Conservation (phyloP, 2,329 filamentous ascomycete genomes). For the Diaporthe sp. region DNA sequence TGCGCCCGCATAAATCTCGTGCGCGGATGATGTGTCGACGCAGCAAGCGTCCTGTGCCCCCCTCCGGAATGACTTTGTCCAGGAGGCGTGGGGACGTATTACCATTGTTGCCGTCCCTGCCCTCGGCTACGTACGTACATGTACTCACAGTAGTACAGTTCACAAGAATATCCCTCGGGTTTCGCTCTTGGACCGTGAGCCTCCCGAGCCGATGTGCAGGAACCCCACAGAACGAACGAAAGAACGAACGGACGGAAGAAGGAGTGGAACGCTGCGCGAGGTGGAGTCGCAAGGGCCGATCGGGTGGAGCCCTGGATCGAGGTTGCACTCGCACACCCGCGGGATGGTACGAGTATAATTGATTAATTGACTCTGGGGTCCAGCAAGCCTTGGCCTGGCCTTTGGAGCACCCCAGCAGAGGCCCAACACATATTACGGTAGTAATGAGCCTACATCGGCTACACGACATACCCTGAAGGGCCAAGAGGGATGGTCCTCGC, state of each 20-base stretch:
- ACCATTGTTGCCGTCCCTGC: not conserved
- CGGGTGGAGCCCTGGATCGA: conserved; percentile 21
- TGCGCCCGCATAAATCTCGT: not conserved
- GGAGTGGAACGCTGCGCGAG: not conserved
- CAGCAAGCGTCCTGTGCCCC: not conserved
- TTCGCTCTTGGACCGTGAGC: not conserved
- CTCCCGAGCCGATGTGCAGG: not conserved
- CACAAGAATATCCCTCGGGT: not conserved
- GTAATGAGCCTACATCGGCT: too few relatives aligned
- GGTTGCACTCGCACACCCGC: conserved; percentile 14
- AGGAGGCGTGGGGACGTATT: not conserved
- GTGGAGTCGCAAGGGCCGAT: conserved; percentile 2
- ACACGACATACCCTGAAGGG: not conserved
- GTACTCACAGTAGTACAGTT: not conserved
- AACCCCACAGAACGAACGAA: conserved; percentile 1
- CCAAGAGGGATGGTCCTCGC: not conserved
- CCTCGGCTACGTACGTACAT: not conserved
- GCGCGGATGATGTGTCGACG: not conserved
- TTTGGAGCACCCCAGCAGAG: not conserved
- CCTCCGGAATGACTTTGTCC: not conserved
- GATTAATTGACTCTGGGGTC: not conserved
- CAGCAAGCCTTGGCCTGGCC: not conserved
- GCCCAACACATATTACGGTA: too few relatives aligned
- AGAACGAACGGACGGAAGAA: not conserved
- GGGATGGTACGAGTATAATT: not conserved